These are phyloP conservation scores for Triticum aestivum DNA, from an alignment of 176 grass and related monocot genomes.

Conservation along the genomic window IWGSC_CS_RefSeq_v2.1 NC_057800.1:523072369-523072868, in stretches of 20 bases:
- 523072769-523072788: neutral
- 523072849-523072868: slow-evolving; percentile 2
- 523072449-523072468: no score
- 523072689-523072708: slow-evolving; percentile 10
- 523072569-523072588: neutral
- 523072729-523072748: neutral
- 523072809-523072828: neutral
- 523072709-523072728: slow-evolving; percentile 7
- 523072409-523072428: no score
- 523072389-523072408: neutral
- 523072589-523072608: neutral
- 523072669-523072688: neutral
- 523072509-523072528: slow-evolving; percentile 18
- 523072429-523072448: no score
- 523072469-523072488: neutral
- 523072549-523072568: slow-evolving; percentile 8
- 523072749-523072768: neutral
- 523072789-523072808: neutral
- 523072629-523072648: no score
- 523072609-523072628: no score
- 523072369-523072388: slow-evolving; percentile 7
- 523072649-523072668: neutral
- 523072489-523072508: neutral
- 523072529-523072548: neutral
- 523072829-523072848: neutral